Conservation (phyloP, 2,329 filamentous ascomycete species). For the Ceratocystis papillata region DNA sequence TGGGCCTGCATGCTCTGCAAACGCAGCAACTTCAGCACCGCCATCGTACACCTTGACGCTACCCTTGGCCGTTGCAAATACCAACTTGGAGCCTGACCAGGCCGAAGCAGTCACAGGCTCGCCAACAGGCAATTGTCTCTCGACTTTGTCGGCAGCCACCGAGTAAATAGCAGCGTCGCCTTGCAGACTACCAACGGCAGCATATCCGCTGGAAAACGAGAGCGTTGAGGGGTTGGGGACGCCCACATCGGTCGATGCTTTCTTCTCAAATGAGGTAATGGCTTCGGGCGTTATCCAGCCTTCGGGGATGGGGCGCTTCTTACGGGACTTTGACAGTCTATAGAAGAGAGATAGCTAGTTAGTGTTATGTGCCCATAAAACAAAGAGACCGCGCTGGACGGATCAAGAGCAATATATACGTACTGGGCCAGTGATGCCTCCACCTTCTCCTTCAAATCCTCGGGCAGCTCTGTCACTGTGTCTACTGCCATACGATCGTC, state of each 20-base stretch:
- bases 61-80: constrained; percentile 65
- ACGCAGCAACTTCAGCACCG: constrained; percentile 55
- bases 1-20: constrained; percentile 73
- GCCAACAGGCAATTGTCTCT: constrained; percentile 55
- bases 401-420: constrained; percentile 31
- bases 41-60: constrained; percentile 68
- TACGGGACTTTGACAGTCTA: constrained; percentile 75
- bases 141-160: constrained; percentile 53
- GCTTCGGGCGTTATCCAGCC: constrained; percentile 72
- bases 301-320: constrained; percentile 76
- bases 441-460: constrained; percentile 59
- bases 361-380: not conserved
- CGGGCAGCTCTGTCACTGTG: constrained; percentile 58
- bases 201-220: constrained; percentile 48
- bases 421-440: constrained; percentile 73
- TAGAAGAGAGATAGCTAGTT: not conserved
- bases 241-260: constrained; percentile 38
- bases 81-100: constrained; percentile 57
- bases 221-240: constrained; percentile 42
- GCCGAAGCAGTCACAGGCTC: constrained; percentile 55
- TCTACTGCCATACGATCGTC: constrained; percentile 93
- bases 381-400: no score
- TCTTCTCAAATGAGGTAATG: constrained; percentile 43
- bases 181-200: constrained; percentile 62
- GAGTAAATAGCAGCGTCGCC: constrained; percentile 69